These are phyloP conservation scores for Plasmodium inui DNA, from an alignment of 169 alveolate genomes.

Conservation along the genomic window DNA sequence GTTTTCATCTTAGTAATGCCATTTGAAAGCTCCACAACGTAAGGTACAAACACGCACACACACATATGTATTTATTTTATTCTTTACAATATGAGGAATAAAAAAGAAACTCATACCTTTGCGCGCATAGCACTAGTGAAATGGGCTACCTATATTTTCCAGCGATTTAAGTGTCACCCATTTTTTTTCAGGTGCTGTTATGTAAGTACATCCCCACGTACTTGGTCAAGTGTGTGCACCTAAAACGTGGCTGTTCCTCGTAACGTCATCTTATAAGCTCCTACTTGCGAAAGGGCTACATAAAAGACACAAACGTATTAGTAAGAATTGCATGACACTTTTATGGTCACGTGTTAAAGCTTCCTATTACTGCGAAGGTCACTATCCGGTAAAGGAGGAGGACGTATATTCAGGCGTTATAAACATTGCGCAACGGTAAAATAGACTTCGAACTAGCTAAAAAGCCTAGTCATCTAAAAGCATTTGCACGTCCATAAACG, in stretches of 20 bases:
- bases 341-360: not conserved
- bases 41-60: not conserved
- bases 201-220: not conserved
- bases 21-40: not conserved
- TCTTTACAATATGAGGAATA: not conserved
- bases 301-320: not conserved
- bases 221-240: not conserved
- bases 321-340: not conserved
- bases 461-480: not conserved
- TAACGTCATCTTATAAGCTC: not conserved
- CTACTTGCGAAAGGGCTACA: not conserved
- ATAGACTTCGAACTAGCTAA: conserved; percentile 2
- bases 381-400: not conserved
- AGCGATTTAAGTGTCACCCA: not conserved
- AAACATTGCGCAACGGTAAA: not conserved
- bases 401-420: not conserved
- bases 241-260: not conserved
- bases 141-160: not conserved
- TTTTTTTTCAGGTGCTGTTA: not conserved
- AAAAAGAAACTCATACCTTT: not conserved
- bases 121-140: not conserved
- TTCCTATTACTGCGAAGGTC: not conserved
- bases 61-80: not conserved
- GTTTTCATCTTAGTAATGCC: not conserved
- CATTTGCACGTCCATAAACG: not conserved